Evolutionary conservation across 495 filamentous ascomycete genomes (phyloP).

Genomic region (Aspergillus ellipticus): DNA sequence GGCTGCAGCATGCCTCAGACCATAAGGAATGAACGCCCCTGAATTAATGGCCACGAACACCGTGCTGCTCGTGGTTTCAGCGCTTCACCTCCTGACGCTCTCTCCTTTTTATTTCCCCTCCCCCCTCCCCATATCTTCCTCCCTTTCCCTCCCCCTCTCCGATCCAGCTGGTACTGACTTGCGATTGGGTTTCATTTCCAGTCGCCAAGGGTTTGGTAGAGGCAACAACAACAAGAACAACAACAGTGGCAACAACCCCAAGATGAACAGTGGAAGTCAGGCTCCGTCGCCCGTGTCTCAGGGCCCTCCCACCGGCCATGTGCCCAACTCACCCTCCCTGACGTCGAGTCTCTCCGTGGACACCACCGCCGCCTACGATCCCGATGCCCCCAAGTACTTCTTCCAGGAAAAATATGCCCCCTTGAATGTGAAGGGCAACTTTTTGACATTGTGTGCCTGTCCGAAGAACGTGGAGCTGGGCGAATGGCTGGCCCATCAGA

Average conservation of each 20-base stretch:
- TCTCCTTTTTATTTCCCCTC: slow-evolving; percentile 2
- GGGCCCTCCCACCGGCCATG: slow-evolving; percentile 40
- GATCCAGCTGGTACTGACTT: slow-evolving; percentile 38
- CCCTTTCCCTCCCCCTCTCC: slow-evolving; percentile 36
- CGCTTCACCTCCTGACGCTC: background rate
- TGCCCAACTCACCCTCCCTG: slow-evolving; percentile 58
- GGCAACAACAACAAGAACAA: slow-evolving; percentile 52
- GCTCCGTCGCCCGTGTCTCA: slow-evolving; percentile 47
- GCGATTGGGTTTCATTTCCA: slow-evolving; percentile 18
- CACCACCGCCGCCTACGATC: slow-evolving; percentile 42
- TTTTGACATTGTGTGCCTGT: slow-evolving; percentile 87
- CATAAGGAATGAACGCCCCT: slow-evolving; percentile 13
- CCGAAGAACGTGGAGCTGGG: slow-evolving; percentile 85
- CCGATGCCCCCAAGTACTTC: slow-evolving; percentile 63
- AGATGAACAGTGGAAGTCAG: slow-evolving; percentile 43
- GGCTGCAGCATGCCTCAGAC: slow-evolving; percentile 23
- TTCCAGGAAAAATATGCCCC: slow-evolving; percentile 77
- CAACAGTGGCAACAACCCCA: slow-evolving; percentile 44
- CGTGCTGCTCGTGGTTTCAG: background rate
- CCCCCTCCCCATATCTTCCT: slow-evolving; percentile 16
- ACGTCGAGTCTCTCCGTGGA: slow-evolving; percentile 51
- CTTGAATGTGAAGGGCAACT: slow-evolving; percentile 91
- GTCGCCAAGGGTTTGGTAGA: slow-evolving; percentile 51
- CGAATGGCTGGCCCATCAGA: slow-evolving; percentile 93
- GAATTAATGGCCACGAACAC: background rate